Conservation (phyloP, 768 basidiomycete species). For the Nidularia sp. region DNA sequence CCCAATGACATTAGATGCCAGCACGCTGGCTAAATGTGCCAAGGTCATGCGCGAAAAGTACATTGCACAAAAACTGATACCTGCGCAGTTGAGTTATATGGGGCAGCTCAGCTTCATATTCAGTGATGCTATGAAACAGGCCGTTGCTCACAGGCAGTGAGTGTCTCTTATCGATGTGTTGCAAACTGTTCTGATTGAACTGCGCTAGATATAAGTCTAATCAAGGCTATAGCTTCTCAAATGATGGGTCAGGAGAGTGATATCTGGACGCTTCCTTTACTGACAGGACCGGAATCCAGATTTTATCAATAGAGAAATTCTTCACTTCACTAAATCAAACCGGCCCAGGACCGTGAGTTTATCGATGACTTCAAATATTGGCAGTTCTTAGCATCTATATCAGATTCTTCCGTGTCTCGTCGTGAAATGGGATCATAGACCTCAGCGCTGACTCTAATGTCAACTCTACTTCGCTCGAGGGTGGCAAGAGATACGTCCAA, state of each 20-base stretch:
- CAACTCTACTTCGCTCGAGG: slow-evolving; percentile 6
- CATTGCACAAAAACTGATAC: not conserved
- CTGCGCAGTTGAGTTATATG: not conserved
- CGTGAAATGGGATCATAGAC: slow-evolving; percentile 15
- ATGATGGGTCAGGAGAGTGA: not conserved
- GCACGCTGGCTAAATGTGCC: not conserved
- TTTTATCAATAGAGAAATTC: slow-evolving; percentile 9
- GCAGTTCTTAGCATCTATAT: not conserved
- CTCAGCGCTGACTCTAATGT: slow-evolving; percentile 20
- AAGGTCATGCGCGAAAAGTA: not conserved
- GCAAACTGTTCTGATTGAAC: not conserved
- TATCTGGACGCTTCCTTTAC: not conserved
- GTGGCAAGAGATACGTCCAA: not conserved
- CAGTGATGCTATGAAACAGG: not conserved
- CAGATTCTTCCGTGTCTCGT: slow-evolving; percentile 19
- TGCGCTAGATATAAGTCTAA: not conserved
- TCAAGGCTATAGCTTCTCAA: not conserved
- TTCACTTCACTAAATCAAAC: slow-evolving; percentile 16
- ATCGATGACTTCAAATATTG: not conserved
- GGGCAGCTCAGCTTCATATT: not conserved
- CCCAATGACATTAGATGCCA: not conserved
- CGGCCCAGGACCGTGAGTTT: slow-evolving; percentile 21
- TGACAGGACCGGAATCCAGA: not conserved
- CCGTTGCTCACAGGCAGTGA: not conserved
- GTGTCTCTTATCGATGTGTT: not conserved